Percentiles rank a stretch among this genome's conserved stretches.
Evolutionary conservation across 495 filamentous ascomycete species (phyloP).

Genomic region (Lophiotrema nucula): DNA sequence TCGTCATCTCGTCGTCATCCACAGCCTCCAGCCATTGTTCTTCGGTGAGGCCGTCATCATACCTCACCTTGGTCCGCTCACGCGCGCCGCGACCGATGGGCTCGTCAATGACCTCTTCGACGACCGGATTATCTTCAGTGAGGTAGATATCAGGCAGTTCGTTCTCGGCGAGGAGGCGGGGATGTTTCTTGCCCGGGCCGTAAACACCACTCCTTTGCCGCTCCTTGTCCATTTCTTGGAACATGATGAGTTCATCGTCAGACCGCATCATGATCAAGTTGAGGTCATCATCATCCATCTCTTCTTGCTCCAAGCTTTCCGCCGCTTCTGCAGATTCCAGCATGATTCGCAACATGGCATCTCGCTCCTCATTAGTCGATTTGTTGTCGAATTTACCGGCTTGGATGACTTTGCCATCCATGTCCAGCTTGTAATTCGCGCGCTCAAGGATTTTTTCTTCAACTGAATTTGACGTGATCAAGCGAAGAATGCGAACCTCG

Average conservation of each 20-base stretch:
- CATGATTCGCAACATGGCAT: slow-evolving; percentile 88
- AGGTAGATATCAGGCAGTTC: slow-evolving; percentile 95
- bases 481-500: slow-evolving; percentile 90
- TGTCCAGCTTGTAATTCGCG: slow-evolving; percentile 95
- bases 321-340: slow-evolving; percentile 86
- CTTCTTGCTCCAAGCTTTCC: slow-evolving; percentile 77
- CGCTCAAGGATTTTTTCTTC: slow-evolving; percentile 98
- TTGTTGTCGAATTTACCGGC: slow-evolving; percentile 99
- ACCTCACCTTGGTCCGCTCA: slow-evolving; percentile 88
- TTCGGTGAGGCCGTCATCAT: slow-evolving; percentile 96
- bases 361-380: slow-evolving; percentile 96
- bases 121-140: slow-evolving; percentile 77
- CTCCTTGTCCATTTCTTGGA: slow-evolving; percentile 67
- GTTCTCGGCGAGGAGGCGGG: slow-evolving; percentile 80
- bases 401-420: slow-evolving; percentile 99
- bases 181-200: slow-evolving; percentile 65
- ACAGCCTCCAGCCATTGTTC: slow-evolving; percentile 96
- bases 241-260: slow-evolving; percentile 43
- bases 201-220: slow-evolving; percentile 63
- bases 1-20: slow-evolving; percentile 89
- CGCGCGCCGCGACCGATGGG: slow-evolving; percentile 84
- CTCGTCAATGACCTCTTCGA: slow-evolving; percentile 66
- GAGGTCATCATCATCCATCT: slow-evolving; percentile 92
- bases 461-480: slow-evolving; percentile 95
- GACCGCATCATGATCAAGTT: slow-evolving; percentile 65